Conservation (phyloP, 179 eudicot species). For the Heliamphora pulchella region DNA sequence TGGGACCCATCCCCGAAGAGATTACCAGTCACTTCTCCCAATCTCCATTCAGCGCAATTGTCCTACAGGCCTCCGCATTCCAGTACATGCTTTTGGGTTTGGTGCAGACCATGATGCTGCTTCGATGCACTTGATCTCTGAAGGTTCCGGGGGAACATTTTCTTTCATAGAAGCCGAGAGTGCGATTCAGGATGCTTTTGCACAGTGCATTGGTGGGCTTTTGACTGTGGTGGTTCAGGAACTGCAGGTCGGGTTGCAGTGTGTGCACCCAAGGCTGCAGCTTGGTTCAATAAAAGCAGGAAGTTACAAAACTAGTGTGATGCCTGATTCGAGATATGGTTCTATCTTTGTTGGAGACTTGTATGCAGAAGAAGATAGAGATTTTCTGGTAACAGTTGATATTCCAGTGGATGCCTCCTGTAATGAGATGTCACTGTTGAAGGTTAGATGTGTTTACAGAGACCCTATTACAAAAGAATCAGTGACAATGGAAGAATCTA, state of each 20-base stretch:
- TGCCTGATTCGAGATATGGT: conserved; percentile 31
- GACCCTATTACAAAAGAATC: conserved; percentile 50
- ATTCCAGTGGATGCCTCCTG: conserved; percentile 38
- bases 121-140: conserved; percentile 70
- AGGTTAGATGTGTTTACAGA: conserved; percentile 40
- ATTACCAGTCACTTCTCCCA: conserved; percentile 41
- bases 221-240: conserved; percentile 84
- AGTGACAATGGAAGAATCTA: conserved; percentile 29
- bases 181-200: conserved; percentile 84
- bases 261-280: conserved; percentile 35
- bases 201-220: conserved; percentile 92
- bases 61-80: conserved; percentile 36
- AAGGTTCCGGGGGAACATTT: conserved; percentile 77
- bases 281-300: conserved; percentile 61
- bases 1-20: conserved; percentile 23
- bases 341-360: conserved; percentile 54
- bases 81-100: conserved; percentile 86
- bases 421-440: conserved; percentile 43
- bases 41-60: conserved; percentile 21
- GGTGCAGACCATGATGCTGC: conserved; percentile 81
- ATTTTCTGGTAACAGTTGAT: conserved; percentile 55
- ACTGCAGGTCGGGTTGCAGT: conserved; percentile 53
- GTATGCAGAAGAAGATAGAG: conserved; percentile 83
- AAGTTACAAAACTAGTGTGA: conserved; percentile 38
- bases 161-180: conserved; percentile 73